Evolutionary conservation across 2,329 filamentous ascomycete species (phyloP).

Genomic region (Grosmannia huntii): DNA sequence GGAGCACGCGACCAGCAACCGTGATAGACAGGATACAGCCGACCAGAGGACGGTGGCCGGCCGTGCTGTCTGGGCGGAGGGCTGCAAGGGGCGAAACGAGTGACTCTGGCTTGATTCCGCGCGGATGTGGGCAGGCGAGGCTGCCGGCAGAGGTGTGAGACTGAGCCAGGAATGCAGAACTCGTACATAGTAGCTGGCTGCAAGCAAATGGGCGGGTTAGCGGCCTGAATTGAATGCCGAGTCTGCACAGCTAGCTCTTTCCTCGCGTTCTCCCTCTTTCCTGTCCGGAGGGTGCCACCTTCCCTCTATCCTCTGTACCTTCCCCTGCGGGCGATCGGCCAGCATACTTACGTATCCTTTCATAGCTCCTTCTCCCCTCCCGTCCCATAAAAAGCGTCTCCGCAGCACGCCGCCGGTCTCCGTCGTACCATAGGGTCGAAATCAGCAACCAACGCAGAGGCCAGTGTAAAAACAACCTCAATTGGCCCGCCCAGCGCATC

Average conservation of each 20-base stretch:
- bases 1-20: background rate
- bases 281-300: background rate
- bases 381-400: background rate
- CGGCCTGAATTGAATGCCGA: too few relatives aligned
- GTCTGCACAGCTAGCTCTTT: too few relatives aligned
- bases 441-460: constrained; percentile 6
- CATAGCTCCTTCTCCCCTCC: background rate
- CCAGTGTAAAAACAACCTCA: background rate
- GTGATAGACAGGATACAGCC: background rate
- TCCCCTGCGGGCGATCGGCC: too few relatives aligned
- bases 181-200: too few relatives aligned
- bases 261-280: background rate
- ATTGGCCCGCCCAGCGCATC: background rate
- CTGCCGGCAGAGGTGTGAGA: background rate
- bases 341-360: background rate
- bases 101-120: too few relatives aligned
- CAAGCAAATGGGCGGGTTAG: too few relatives aligned
- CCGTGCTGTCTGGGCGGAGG: too few relatives aligned
- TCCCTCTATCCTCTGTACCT: too few relatives aligned
- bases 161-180: too few relatives aligned
- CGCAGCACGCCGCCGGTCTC: constrained; percentile 4
- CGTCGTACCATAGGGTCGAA: constrained; percentile 9
- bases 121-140: background rate
- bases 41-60: too few relatives aligned
- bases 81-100: too few relatives aligned